A percentile compares a stretch with the other conserved stretches of the same genome.
Conservation (phyloP, 495 filamentous ascomycete genomes). For the Paragyromitra xinjiangensis region DNA sequence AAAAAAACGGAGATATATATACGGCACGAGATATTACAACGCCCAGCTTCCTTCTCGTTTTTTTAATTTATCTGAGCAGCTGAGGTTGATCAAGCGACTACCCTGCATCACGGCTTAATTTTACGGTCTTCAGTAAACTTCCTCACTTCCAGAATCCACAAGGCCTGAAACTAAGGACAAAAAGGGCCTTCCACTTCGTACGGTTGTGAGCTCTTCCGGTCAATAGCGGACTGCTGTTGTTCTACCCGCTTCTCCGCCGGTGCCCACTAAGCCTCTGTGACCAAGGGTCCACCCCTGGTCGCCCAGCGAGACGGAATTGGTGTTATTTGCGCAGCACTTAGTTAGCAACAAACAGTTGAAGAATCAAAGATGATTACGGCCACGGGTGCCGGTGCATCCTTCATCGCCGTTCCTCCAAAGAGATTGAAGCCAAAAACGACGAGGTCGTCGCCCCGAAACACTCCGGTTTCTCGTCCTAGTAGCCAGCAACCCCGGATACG, state of each 20-base stretch:
- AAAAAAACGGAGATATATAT: constrained; percentile 36
- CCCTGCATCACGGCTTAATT: constrained; percentile 48
- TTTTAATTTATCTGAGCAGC: constrained; percentile 43
- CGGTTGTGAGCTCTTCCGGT: constrained; percentile 22
- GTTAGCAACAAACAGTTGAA: constrained; percentile 39
- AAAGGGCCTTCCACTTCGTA: constrained; percentile 18
- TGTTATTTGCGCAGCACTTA: constrained; percentile 44
- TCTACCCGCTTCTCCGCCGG: constrained; percentile 31
- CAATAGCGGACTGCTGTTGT: constrained; percentile 28
- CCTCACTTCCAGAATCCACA: constrained; percentile 22
- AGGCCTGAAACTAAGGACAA: constrained; percentile 26
- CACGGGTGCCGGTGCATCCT: constrained; percentile 54
- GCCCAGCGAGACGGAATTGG: constrained; percentile 42
- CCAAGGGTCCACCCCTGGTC: constrained; percentile 40
- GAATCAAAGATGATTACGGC: constrained; percentile 55
- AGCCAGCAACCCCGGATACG: constrained; percentile 49
- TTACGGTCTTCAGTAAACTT: constrained; percentile 43
- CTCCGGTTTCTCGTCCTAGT: constrained; percentile 44
- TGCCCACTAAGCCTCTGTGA: constrained; percentile 46
- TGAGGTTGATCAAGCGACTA: constrained; percentile 51
- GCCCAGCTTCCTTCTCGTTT: constrained; percentile 38
- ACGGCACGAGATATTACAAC: constrained; percentile 45
- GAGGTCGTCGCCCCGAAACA: constrained; percentile 53
- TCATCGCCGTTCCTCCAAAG: constrained; percentile 54
- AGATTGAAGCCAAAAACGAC: constrained; percentile 55